Conservation (phyloP, 2,329 filamentous ascomycete species). For the Sporothrix euskadiensis region DNA sequence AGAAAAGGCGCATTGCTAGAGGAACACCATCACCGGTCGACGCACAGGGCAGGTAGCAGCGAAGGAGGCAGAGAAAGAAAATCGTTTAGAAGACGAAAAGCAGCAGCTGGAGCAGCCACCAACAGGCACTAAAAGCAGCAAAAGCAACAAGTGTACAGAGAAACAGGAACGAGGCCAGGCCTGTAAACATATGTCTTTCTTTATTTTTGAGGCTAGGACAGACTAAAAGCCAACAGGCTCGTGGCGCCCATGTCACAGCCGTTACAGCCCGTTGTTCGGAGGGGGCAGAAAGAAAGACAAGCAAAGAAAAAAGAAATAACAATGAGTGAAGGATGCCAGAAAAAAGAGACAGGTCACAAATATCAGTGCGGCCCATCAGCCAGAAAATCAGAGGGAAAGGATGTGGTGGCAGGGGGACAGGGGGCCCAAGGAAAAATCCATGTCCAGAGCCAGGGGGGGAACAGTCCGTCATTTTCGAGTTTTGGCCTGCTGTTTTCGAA, state of each 20-base stretch:
- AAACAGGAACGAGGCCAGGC: neutral
- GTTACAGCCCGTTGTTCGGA: constrained; percentile 16
- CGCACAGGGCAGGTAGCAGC: constrained; percentile 13
- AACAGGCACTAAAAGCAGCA: neutral
- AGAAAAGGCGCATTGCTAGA: neutral
- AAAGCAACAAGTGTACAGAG: neutral
- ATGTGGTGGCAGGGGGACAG: neutral
- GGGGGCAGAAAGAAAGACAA: neutral
- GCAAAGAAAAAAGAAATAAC: neutral
- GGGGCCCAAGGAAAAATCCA: neutral
- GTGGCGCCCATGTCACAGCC: constrained; percentile 24
- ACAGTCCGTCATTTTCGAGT: constrained; percentile 12
- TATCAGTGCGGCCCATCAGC: constrained; percentile 2
- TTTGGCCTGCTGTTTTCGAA: neutral
- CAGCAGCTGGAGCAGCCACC: neutral
- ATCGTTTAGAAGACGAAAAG: neutral
- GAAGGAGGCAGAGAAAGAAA: neutral
- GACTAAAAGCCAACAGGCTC: constrained; percentile 17
- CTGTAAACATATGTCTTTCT: neutral
- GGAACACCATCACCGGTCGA: neutral
- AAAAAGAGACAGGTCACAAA: constrained; percentile 19
- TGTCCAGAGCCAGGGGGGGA: neutral
- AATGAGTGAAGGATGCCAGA: neutral
- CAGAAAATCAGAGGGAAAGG: neutral
- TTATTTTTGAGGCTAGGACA: neutral